A percentile compares a stretch with the other conserved stretches of the same genome.
Conservation (phyloP, 2,329 filamentous ascomycete species). For the Shiraia bambusicola region DNA sequence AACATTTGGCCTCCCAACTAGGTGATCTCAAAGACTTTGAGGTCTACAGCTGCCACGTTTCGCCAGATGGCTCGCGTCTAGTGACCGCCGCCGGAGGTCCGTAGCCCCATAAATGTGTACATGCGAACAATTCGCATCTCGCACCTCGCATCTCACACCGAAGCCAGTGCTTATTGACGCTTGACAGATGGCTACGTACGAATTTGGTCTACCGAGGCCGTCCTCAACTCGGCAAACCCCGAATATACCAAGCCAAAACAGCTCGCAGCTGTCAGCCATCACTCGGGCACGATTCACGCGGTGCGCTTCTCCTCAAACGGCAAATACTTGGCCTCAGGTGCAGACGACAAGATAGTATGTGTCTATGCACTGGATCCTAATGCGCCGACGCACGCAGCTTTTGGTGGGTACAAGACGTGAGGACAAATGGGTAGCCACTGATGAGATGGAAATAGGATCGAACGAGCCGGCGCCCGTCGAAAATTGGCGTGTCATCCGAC, state of each 20-base stretch:
- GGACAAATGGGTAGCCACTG: conserved; percentile 12
- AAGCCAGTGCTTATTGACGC: conserved; percentile 23
- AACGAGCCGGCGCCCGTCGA: conserved; percentile 92
- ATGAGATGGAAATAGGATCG: conserved; percentile 55
- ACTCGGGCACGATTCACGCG: conserved; percentile 94
- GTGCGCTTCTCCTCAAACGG: conserved; percentile 96
- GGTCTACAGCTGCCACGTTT: conserved; percentile 97
- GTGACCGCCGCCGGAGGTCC: conserved; percentile 90
- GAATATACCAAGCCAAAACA: conserved; percentile 80
- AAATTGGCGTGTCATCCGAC: conserved; percentile 95
- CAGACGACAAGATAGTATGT: conserved; percentile 98
- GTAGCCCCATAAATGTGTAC: conserved; percentile 33
- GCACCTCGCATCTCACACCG: no score
- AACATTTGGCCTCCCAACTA: conserved; percentile 40
- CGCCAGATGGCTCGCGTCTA: conserved; percentile 85
- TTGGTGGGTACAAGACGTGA: conserved; percentile 59
- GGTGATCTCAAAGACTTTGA: conserved; percentile 98
- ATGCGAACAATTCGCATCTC: conserved; percentile 19
- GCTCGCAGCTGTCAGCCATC: conserved; percentile 96
- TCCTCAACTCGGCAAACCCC: conserved; percentile 75
- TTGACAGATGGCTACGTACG: conserved; percentile 85
- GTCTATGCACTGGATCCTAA: conserved; percentile 89
- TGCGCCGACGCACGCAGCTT: conserved; percentile 73
- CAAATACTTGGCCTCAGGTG: conserved; percentile 92
- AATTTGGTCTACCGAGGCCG: conserved; percentile 95